phyloP scores from a whole-genome alignment of 331 rosid species.

The Acacia concinna region DNA sequence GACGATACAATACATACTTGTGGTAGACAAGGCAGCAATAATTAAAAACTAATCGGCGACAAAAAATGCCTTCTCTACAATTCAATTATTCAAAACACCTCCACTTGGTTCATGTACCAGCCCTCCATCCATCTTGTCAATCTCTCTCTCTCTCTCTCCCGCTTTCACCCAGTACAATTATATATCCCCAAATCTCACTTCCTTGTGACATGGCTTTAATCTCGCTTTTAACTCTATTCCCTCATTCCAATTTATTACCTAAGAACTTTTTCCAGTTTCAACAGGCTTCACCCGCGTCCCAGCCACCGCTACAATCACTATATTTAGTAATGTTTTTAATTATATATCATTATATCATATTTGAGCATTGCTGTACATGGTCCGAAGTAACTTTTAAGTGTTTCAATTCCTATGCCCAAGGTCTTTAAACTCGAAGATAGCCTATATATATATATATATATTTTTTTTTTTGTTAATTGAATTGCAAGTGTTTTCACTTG shows the following conservation, averaged over 20 bases:
- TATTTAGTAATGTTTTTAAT: no score
- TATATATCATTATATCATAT: no score
- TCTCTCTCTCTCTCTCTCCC: neutral
- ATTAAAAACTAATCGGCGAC: conserved; percentile 26
- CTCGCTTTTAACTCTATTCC: neutral
- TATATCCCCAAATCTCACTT: neutral
- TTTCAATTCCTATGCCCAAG: no score
- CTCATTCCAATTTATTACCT: neutral
- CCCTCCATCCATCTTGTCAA: neutral
- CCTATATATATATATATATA: no score
- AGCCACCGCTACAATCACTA: no score
- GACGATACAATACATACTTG: conserved; percentile 13
- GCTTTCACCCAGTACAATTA: neutral
- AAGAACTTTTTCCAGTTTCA: no score
- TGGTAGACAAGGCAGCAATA: conserved; percentile 32
- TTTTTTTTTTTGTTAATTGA: no score
- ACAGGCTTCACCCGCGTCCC: neutral
- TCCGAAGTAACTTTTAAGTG: no score
- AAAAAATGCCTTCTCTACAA: conserved; percentile 9
- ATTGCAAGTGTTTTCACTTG: no score
- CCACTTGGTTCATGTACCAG: neutral
- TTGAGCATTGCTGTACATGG: no score
- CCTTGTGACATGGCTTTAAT: neutral
- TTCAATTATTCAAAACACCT: conserved; percentile 12
- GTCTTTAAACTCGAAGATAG: no score